Base-by-base conservation (phyloP, 2,329 filamentous ascomycete species). In the Claviceps sp. region DNA sequence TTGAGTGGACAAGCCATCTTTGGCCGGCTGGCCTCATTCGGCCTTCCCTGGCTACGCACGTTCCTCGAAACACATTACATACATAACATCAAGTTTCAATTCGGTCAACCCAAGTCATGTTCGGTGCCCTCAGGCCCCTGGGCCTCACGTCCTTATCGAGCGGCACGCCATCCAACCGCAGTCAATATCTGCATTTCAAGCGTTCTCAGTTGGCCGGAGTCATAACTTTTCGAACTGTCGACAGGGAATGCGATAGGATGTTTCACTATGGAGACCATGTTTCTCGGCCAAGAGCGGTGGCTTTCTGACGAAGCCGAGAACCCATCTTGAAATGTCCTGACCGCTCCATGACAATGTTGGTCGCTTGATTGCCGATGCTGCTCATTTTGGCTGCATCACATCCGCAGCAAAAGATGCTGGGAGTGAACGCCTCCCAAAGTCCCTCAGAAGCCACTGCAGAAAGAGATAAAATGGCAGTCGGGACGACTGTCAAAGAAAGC, bases 401-500 rank as follows among this genome's bases (percentile, higher is more conserved):
- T 30, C 48, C 41, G 30, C 30, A 45, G 47, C 47, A 42, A 13
- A 42, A 20, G 11, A 50, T 37, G 47, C 43, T 30, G 24, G 37
- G 45, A 38, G 46, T 11, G 37, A n/a, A 50, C 42, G 43, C 16
- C 41, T 30, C 51, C 2, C 20, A 37, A 45, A 40, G n/a, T 43
- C 43, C 48, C 44, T 30, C 26, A 9, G 26, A 30, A 41, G 43
- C 42, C 40, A 38, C 48, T 42, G 52, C 48, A 53, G 44, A 48
- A 50, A 53, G 52, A 48, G 48, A 34, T 18, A 50, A 30, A 30
- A 30, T 30, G 26, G n/a, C 38, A 47, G 30, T 48, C 38, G 48
- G 52, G 38, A 53, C 52, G 48, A 38, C 52, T 48, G 24, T 37
- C 26, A 20, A 26, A 50, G 18, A 50, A 45, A 45, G 16, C 24